Evolutionary conservation across 1,284 basidiomycete genomes (phyloP), one percentile per base, ranked within the genome.

Genomic region (Macrocystidia cucumis): DNA sequence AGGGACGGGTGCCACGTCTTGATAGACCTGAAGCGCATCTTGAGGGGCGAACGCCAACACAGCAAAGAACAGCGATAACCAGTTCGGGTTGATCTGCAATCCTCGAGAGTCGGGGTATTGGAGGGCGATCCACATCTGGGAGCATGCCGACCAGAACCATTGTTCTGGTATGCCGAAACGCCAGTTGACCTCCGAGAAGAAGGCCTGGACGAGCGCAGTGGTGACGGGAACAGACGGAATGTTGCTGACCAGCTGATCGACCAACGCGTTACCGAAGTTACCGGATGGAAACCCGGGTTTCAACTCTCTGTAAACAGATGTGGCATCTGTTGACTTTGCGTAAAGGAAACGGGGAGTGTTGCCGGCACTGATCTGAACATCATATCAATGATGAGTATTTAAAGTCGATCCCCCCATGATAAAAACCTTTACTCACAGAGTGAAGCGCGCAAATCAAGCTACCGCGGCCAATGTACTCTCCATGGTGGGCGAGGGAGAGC

Each of bases 141-240:
- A 38, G 35, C 60, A 64, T 3, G 61, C 53, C 18, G 46, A 42
- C 14, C 50, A 54, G 45, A 74, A 69, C 67, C 69, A 72, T 19
- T 52, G 43, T 43, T 69, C 62, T 3, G 70, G 67, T 13, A 74
- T 60, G 5, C 69, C 68, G 39, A 64, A 71, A 19, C 65, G 60
- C 67, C 67, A 72, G 41, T 73, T 73, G 23, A 60, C 56, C 22
- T 67, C 56, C 13, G 46, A 41, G 49, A 74, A 72, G 47, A 63
- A 74, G 4, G 47, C 43, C 13, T 56, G 44, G 16, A 67, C 46
- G 29, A 73, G 56, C 3, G 42, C 37, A 13, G 61, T 55, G 7
- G 60, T 51, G 8, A 55, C 47, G 8, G 44, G 24, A 24, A 56
- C 54, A 5, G 61, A 42, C 4, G 72, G 72, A 8, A 74, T 51